Conservation (phyloP, 106 monocot species). For the Dactylorhiza incarnata region DNA sequence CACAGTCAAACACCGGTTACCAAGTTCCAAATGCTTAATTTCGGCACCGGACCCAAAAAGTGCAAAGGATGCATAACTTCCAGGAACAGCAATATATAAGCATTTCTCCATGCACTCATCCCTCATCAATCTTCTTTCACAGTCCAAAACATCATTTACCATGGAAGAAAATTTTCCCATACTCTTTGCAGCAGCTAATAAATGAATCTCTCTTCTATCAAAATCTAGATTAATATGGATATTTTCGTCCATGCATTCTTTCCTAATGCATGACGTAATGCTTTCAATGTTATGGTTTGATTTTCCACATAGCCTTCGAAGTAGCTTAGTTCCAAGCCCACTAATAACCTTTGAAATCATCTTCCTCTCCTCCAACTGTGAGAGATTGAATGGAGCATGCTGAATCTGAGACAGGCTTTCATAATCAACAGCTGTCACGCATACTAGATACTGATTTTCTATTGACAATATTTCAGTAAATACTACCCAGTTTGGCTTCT, state of each 20-base stretch:
- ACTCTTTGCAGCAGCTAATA: slow-evolving; percentile 49
- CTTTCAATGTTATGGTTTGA: slow-evolving; percentile 33
- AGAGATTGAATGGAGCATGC: slow-evolving; percentile 43
- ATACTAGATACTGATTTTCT: slow-evolving; percentile 70
- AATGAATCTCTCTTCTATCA: slow-evolving; percentile 39
- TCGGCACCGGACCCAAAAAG: slow-evolving; percentile 89
- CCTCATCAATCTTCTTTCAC: slow-evolving; percentile 44
- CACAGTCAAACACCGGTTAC: slow-evolving; percentile 53
- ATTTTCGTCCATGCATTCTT: slow-evolving; percentile 33
- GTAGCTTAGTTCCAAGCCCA: slow-evolving; percentile 41
- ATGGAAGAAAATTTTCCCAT: slow-evolving; percentile 30
- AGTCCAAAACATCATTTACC: slow-evolving; percentile 36
- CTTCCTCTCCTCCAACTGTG: slow-evolving; percentile 35
- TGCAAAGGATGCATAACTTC: slow-evolving; percentile 38
- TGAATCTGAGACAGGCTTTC: slow-evolving; percentile 37
- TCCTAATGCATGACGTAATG: slow-evolving; percentile 35
- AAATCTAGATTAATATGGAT: slow-evolving; percentile 59
- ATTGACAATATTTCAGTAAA: slow-evolving; percentile 78
- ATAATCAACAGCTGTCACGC: slow-evolving; percentile 76
- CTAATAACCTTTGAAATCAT: slow-evolving; percentile 44
- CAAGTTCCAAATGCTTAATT: slow-evolving; percentile 93
- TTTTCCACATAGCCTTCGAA: slow-evolving; percentile 75
- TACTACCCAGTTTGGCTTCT: slow-evolving; percentile 84
- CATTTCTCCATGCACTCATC: slow-evolving; percentile 72
- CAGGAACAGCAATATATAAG: slow-evolving; percentile 36